These are phyloP conservation scores for Collybia mongolica DNA, from an alignment of 768 basidiomycete species.

Conservation along the genomic window DNA sequence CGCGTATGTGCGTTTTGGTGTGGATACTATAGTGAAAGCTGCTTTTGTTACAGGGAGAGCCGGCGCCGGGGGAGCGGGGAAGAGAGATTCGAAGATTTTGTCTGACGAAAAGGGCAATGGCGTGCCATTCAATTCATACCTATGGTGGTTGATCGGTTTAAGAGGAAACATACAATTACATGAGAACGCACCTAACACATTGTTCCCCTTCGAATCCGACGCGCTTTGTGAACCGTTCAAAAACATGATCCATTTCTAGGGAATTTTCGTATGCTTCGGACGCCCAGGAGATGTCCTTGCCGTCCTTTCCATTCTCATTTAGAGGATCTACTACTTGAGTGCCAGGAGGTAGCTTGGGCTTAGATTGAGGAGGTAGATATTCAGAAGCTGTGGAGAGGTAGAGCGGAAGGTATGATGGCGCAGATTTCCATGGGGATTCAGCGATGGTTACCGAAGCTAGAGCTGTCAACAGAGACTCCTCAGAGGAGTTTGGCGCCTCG, in stretches of 20 bases:
- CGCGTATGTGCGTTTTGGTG: slow-evolving; percentile 52
- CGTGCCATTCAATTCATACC: slow-evolving; percentile 84
- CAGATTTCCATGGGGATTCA: slow-evolving; percentile 65
- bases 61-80: slow-evolving; percentile 50
- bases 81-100: slow-evolving; percentile 67
- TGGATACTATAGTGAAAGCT: slow-evolving; percentile 53
- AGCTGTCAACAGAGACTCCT: slow-evolving; percentile 54
- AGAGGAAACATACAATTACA: not conserved
- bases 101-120: slow-evolving; percentile 90
- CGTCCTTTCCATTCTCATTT: slow-evolving; percentile 36
- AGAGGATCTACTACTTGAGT: slow-evolving; percentile 41
- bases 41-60: slow-evolving; percentile 58
- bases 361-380: slow-evolving; percentile 61
- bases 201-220: slow-evolving; percentile 74
- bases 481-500: slow-evolving; percentile 32
- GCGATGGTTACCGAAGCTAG: slow-evolving; percentile 51
- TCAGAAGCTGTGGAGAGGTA: slow-evolving; percentile 78
- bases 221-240: slow-evolving; percentile 80
- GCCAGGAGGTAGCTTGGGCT: slow-evolving; percentile 41
- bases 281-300: slow-evolving; percentile 55
- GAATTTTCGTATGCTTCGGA: slow-evolving; percentile 83
- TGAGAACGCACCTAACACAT: slow-evolving; percentile 71
- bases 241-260: slow-evolving; percentile 76
- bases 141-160: slow-evolving; percentile 26
- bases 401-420: slow-evolving; percentile 63